Evolutionary conservation across 768 basidiomycete species (phyloP), one percentile per base, ranked within the genome.

Genomic region (Cystobasidium ongulense): DNA sequence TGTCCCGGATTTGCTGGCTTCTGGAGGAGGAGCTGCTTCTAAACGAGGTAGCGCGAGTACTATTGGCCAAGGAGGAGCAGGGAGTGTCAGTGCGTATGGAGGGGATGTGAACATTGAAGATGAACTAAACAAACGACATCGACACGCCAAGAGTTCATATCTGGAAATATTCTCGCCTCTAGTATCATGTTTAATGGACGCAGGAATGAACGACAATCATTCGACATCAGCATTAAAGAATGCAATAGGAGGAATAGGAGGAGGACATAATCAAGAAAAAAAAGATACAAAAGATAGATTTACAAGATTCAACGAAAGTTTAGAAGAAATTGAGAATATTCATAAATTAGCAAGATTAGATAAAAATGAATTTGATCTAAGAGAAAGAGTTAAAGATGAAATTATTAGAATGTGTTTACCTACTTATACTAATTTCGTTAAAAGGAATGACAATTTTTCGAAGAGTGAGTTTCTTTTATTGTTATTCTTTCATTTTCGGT

Each of bases 251-350:
- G 38, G 35, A 2, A 41, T 77, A 0, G 78, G 31, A 39, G 38
- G 35, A 35, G 73, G 43, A 0, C 76, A 72, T 15, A 76, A 75
- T 1, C 72, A 65, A 11, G 78, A 79, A 52, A 73, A 75, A 17
- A 43, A 76, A 15, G 77, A 78, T 53, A 76, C 75, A 0, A 79
- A 78, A 54, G 78, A 79, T 57, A 73, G 78, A 41, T 79, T 79
- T 62, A 74, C 73, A 21, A 39, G 78, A 43, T 79, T 79, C 72
- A 75, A 77, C 62, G 78, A 79, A 23, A 76, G 76, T 54, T 66
- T 79, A 38, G 76, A 75, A 27, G 78, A 79, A 39, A 74, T 78
- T 41, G 78, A 78, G 74, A 29, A 25, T 33, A 41, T 78, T 25
- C 77, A 79, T 38, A 18, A 29, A 38, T 33, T 53, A 52, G 76